Evolutionary conservation across 805 yeast species (phyloP).

Genomic region (Candida vartiovaarae): DNA sequence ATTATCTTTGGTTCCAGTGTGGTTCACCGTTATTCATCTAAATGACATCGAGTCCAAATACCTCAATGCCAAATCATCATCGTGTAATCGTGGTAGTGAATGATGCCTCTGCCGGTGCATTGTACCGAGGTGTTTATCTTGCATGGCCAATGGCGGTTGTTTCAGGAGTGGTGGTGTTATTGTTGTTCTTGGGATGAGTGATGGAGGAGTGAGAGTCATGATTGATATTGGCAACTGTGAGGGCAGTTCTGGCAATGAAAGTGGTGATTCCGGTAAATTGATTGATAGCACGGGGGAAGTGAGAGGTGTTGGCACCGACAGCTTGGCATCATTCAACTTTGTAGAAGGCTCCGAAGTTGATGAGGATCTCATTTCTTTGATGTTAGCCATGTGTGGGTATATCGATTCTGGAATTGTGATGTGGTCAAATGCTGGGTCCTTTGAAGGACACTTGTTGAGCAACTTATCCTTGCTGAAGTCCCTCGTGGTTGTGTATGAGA

Average conservation of each 20-base stretch:
- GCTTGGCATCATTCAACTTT: neutral
- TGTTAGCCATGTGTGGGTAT: slow-evolving; percentile 24
- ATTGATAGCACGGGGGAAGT: neutral
- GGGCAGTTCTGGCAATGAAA: too few relatives aligned
- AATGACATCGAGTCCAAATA: slow-evolving; percentile 10
- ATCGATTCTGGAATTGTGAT: slow-evolving; percentile 29
- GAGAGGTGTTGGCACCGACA: neutral
- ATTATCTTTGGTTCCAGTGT: too few relatives aligned
- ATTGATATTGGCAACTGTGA: too few relatives aligned
- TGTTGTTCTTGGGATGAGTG: neutral
- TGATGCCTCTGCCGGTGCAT: too few relatives aligned
- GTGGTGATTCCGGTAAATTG: neutral
- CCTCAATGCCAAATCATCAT: slow-evolving; percentile 9
- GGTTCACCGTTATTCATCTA: neutral
- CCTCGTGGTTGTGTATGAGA: slow-evolving; percentile 41
- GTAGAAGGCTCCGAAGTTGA: slow-evolving; percentile 2
- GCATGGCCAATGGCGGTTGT: neutral
- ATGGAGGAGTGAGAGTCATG: neutral
- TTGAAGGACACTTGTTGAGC: slow-evolving; percentile 33
- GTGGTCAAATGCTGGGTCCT: slow-evolving; percentile 29
- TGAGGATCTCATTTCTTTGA: neutral
- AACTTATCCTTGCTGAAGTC: slow-evolving; percentile 24
- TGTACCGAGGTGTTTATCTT: too few relatives aligned
- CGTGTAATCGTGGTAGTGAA: neutral
- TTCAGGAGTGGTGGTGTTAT: neutral